Evolutionary conservation across 139 green algal genomes (phyloP).

Genomic region (Monoraphidium neglectum): DNA sequence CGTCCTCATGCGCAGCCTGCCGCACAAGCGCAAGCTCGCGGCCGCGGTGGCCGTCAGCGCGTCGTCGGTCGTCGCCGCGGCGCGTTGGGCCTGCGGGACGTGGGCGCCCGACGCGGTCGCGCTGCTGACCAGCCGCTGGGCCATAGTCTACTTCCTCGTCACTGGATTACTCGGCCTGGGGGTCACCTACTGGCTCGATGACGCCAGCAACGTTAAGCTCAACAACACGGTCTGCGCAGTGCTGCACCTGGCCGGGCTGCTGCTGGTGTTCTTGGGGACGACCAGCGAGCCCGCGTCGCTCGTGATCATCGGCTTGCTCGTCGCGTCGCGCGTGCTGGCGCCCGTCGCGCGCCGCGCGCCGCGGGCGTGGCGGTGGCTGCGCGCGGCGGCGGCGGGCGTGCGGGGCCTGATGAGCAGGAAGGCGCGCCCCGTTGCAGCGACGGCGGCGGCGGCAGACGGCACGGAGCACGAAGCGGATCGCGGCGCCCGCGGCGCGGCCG

Average conservation of each 20-base stretch:
- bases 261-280: constrained; percentile 6
- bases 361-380: not conserved
- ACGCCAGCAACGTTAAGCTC: constrained; percentile 50
- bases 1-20: constrained; percentile 20
- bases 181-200: constrained; percentile 71
- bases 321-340: not conserved
- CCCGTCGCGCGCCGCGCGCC: constrained; percentile 1
- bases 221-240: constrained; percentile 57
- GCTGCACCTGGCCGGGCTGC: constrained; percentile 58
- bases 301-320: not conserved
- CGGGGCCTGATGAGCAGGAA: not conserved
- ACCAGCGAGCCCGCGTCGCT: constrained; percentile 2
- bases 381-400: not conserved
- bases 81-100: constrained; percentile 21
- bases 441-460: not conserved
- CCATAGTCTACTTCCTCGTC: constrained; percentile 39
- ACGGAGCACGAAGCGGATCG: not conserved
- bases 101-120: constrained; percentile 13
- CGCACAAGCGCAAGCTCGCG: constrained; percentile 21
- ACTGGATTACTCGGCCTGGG: constrained; percentile 48
- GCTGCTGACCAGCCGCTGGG: constrained; percentile 18
- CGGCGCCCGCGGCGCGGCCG: too few relatives aligned
- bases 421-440: not conserved
- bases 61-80: not conserved
- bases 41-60: constrained; percentile 8